Evolutionary conservation across 345 rosid genomes (phyloP).

Genomic region (Brassica nigra): DNA sequence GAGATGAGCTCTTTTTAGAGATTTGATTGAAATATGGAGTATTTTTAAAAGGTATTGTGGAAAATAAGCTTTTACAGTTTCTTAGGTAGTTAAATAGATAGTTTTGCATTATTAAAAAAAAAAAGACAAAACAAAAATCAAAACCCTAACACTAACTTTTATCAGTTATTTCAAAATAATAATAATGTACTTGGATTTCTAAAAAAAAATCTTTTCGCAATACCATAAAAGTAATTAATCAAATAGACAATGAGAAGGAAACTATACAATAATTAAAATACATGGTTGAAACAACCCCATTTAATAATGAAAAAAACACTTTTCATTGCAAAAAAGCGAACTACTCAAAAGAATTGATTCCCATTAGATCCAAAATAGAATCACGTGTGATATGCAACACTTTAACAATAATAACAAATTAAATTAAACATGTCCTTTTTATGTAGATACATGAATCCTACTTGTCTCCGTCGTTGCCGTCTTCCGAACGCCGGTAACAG

Average conservation of each 20-base stretch:
- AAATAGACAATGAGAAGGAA: background rate
- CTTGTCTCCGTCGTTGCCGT: background rate
- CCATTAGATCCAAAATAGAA: background rate
- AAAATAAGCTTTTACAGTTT: background rate
- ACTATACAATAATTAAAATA: background rate
- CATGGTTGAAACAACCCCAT: background rate
- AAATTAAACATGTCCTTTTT: background rate
- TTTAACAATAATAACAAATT: background rate
- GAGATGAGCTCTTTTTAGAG: background rate
- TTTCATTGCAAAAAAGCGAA: background rate
- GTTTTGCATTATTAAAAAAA: background rate
- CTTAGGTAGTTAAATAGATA: background rate
- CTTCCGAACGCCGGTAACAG: background rate
- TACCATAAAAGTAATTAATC: background rate
- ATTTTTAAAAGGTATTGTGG: background rate
- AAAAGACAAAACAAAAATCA: too few species aligned
- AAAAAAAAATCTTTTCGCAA: background rate
- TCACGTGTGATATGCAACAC: constrained; percentile 1
- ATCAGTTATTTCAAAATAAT: background rate
- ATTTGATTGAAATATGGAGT: background rate
- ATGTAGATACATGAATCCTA: background rate
- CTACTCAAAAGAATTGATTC: constrained; percentile 12
- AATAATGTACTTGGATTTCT: too few species aligned
- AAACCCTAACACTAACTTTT: background rate
- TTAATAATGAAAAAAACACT: background rate